Percentiles rank a stretch among this genome's conserved stretches.
Conservation (phyloP, 768 basidiomycete genomes). For the Phallus indusiatus region DNA sequence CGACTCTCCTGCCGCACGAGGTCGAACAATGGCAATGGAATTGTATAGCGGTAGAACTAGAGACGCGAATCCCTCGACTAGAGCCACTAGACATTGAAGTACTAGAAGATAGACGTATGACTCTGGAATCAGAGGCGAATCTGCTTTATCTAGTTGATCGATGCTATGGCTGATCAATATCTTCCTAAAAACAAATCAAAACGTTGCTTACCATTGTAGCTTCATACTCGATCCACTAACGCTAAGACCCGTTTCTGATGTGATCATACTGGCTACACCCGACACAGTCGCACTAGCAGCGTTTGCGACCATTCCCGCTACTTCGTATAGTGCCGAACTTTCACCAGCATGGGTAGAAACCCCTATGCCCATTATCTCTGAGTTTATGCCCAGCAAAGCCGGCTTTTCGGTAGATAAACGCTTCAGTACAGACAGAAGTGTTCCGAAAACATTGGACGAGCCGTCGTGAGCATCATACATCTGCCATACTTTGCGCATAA, state of each 20-base stretch:
- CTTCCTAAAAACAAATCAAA: neutral
- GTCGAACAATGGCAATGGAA: conserved; percentile 47
- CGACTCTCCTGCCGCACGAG: conserved; percentile 51
- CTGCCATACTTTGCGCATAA: conserved; percentile 72
- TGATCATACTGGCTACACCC: conserved; percentile 82
- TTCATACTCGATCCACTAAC: conserved; percentile 74
- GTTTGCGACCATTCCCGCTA: conserved; percentile 77
- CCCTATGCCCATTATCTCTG: conserved; percentile 79
- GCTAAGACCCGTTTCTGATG: conserved; percentile 58
- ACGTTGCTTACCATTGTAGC: conserved; percentile 68
- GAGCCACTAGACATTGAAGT: conserved; percentile 75
- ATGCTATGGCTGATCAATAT: conserved; percentile 45
- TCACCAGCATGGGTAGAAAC: conserved; percentile 31
- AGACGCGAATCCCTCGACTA: conserved; percentile 78
- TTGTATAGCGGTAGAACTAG: conserved; percentile 72
- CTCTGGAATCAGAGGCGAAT: conserved; percentile 89
- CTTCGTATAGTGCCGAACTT: conserved; percentile 39
- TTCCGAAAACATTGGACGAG: conserved; percentile 41
- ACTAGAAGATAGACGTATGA: conserved; percentile 88
- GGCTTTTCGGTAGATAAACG: conserved; percentile 87
- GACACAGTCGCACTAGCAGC: conserved; percentile 78
- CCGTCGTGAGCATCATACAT: conserved; percentile 57
- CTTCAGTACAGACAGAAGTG: conserved; percentile 75
- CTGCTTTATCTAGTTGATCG: conserved; percentile 96
- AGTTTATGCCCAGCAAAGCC: conserved; percentile 62